Base-by-base conservation (phyloP, 768 basidiomycete species). In the Obba rivulosa region DNA sequence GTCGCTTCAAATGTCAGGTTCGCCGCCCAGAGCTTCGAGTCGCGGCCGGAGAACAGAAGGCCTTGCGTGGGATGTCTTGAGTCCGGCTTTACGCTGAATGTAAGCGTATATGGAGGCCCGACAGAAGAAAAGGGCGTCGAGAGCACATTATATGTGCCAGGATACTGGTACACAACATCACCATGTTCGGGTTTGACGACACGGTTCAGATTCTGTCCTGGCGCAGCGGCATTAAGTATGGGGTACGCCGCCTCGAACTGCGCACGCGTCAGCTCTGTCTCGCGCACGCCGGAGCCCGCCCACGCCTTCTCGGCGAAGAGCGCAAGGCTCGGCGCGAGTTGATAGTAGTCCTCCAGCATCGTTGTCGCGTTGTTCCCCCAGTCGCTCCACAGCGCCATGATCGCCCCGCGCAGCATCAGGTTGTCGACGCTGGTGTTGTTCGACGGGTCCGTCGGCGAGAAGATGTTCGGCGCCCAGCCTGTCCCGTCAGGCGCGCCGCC, bases 331-430 rank as follows among this genome's bases (percentile, higher is more conserved):
- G 62, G 66, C 7, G 72, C 62, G 8, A 75, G 60, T 44, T 73
- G 69, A 53, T 72, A 71, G 51, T 72, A 74, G 2, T 66, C 65
- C 60, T 75, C 73, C 10, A 72, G 58, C 8, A 66, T 66, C 4
- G 71, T 74, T 24, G 70, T 73, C 28, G 72, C 70, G 31, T 72
- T 74, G 42, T 73, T 68, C 1, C 73, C 73, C 69, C 71, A 74
- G 56, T 74, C 73, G 39, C 69, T 71, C 58, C 58, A 60, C 25
- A 57, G 51, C 41, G 57, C 57, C 54, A 60, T 57, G 51, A 61
- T 51, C 18, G 58, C 47, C 8, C 62, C 62, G 31, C 58, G 53
- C 14, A 63, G 58, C 36, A 38, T 37, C 22, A 52, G 54, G 34
- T 51, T 53, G 35, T 53, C 54, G 20, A 53, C 28, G 11, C 37